Percentiles rank a stretch among this genome's conserved stretches.
These are phyloP conservation scores for Juglanconis juglandina DNA, from an alignment of 2,329 filamentous ascomycete genomes.

Conservation along the genomic window DNA sequence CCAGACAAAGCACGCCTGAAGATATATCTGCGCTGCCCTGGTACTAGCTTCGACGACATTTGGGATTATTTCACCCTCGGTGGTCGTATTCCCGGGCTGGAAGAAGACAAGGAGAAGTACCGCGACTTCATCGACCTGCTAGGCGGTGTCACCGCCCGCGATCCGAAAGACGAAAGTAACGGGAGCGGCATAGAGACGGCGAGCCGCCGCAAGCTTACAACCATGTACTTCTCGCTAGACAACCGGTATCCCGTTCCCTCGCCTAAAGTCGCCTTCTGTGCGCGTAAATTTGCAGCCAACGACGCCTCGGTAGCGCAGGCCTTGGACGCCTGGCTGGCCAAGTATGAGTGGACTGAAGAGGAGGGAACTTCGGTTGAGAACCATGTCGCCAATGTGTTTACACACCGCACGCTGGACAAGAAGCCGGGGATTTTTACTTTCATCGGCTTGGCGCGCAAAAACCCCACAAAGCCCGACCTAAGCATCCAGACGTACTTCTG, in stretches of 20 bases:
- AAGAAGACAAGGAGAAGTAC: conserved; percentile 1
- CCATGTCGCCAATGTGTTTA: background rate
- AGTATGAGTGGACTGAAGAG: conserved; percentile 3
- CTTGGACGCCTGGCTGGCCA: conserved; percentile 1
- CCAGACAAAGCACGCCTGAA: conserved; percentile 6
- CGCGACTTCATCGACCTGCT: conserved; percentile 1
- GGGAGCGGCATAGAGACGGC: no score
- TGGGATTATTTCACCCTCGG: conserved; percentile 12
- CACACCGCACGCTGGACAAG: no score
- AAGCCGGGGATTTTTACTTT: no score
- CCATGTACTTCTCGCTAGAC: conserved; percentile 3
- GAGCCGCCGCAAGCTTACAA: background rate
- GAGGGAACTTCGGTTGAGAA: background rate
- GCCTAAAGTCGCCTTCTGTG: no score
- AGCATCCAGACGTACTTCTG: no score
- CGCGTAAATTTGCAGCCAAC: background rate
- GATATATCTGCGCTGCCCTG: conserved; percentile 4
- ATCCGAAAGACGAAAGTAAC: no score
- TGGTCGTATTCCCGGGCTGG: conserved; percentile 2
- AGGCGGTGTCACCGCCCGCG: background rate
- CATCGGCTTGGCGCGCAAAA: no score
- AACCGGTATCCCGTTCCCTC: background rate
- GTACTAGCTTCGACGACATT: conserved; percentile 6
- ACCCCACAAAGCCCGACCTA: no score
- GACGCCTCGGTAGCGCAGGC: conserved; percentile 2